A percentile compares a stretch with the other conserved stretches of the same genome.
Evolutionary conservation across 495 filamentous ascomycete genomes (phyloP).

Genomic region (Talaromyces borbonicus): DNA sequence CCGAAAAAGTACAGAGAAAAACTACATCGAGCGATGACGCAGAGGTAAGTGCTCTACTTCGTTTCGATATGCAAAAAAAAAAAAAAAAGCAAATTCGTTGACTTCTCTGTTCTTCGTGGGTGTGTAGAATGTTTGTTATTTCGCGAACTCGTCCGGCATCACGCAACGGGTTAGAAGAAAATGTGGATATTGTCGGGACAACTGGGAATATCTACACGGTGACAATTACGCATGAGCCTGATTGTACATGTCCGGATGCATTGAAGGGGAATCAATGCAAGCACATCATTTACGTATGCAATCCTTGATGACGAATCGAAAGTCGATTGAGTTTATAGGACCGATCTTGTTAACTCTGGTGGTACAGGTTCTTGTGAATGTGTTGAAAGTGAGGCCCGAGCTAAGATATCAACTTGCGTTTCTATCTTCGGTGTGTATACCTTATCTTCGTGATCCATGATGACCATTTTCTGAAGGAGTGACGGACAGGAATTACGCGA

Average conservation of each 20-base stretch:
- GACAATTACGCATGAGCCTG: conserved; percentile 43
- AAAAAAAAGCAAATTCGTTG: background rate
- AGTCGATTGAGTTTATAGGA: conserved; percentile 1
- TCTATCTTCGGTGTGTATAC: conserved; percentile 38
- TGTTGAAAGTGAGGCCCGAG: conserved; percentile 51
- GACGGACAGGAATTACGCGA: conserved; percentile 11
- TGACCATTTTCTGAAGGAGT: too few relatives aligned
- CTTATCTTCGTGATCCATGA: too few relatives aligned
- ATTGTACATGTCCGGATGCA: conserved; percentile 59
- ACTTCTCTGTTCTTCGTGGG: conserved; percentile 2
- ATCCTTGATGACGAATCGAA: background rate
- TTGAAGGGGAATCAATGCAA: conserved; percentile 65
- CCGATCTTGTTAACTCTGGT: conserved; percentile 17
- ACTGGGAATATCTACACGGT: conserved; percentile 68
- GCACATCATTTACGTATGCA: conserved; percentile 53
- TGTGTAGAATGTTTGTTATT: conserved; percentile 51
- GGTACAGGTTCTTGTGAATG: conserved; percentile 55
- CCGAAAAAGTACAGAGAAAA: conserved; percentile 32
- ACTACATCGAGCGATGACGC: conserved; percentile 32
- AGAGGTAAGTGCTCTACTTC: too few relatives aligned
- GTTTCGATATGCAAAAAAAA: background rate
- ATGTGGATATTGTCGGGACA: conserved; percentile 59
- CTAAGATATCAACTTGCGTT: conserved; percentile 70
- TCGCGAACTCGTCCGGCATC: conserved; percentile 34
- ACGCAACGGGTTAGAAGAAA: conserved; percentile 36